These are phyloP conservation scores for Soucietia sequanensis DNA, from an alignment of 805 yeast species.

Conservation along the genomic window DNA sequence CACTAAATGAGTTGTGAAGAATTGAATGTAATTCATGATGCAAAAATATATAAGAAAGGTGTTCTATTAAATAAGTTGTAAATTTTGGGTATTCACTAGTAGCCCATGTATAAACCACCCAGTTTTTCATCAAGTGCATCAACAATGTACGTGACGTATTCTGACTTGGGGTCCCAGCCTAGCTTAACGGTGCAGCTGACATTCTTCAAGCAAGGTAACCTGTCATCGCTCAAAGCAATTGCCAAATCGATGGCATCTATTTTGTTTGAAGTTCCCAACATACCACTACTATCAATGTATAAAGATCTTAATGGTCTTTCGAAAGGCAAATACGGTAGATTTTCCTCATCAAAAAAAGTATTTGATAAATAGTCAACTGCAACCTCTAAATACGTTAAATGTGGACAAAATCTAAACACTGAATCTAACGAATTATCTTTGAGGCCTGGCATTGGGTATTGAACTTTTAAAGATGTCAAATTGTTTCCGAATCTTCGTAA, in stretches of 20 bases:
- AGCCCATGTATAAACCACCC: constrained; percentile 69
- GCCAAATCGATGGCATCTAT: constrained; percentile 88
- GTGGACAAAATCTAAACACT: constrained; percentile 75
- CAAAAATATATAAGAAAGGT: no score
- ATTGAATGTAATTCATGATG: no score
- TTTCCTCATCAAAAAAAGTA: constrained; percentile 33
- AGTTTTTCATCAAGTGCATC: constrained; percentile 69
- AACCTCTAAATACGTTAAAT: constrained; percentile 58
- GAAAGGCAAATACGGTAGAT: constrained; percentile 20
- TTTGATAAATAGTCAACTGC: constrained; percentile 76
- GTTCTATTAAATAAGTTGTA: no score
- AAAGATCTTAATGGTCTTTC: constrained; percentile 57
- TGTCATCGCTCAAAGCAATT: constrained; percentile 73
- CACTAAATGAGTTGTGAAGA: no score
- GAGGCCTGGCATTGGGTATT: constrained; percentile 87
- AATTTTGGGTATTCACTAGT: no score
- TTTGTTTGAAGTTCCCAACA: constrained; percentile 78
- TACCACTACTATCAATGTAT: constrained; percentile 80
- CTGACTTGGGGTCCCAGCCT: constrained; percentile 74
- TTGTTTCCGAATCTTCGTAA: constrained; percentile 64
- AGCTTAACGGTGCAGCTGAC: constrained; percentile 70
- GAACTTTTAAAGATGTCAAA: constrained; percentile 60
- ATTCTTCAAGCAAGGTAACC: constrained; percentile 65
- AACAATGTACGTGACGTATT: constrained; percentile 48
- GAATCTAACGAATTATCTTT: constrained; percentile 68